A percentile compares a stretch with the other conserved stretches of the same genome.
phyloP scores from a whole-genome alignment of 441 rosid species.

The Populus hybrid region DNA sequence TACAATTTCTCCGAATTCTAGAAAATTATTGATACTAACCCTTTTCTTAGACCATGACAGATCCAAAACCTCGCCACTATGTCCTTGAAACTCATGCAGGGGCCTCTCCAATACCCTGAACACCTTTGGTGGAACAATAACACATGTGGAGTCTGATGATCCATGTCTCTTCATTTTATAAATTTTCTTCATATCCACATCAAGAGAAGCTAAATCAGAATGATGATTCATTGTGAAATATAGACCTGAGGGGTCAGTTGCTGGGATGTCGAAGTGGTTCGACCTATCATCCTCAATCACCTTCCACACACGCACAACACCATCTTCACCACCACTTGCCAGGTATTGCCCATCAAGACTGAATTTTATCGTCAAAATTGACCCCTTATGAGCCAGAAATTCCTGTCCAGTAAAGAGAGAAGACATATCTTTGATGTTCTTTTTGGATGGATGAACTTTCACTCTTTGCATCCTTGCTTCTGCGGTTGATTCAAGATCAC shows the following conservation, averaged over 20 bases:
- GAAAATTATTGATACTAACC: constrained; percentile 37
- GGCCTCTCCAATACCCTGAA: constrained; percentile 75
- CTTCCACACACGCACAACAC: constrained; percentile 74
- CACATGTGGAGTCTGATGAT: constrained; percentile 66
- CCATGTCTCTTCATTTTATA: constrained; percentile 45
- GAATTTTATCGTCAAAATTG: constrained; percentile 32
- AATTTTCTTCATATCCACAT: constrained; percentile 43
- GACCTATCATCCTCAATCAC: constrained; percentile 63
- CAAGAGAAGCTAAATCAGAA: constrained; percentile 46
- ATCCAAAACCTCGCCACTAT: constrained; percentile 66
- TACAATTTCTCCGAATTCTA: neutral
- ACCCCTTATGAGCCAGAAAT: constrained; percentile 66
- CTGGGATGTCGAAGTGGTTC: constrained; percentile 45
- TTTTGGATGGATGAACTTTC: constrained; percentile 51
- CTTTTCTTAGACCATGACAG: constrained; percentile 84
- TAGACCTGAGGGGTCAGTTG: constrained; percentile 54
- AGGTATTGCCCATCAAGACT: constrained; percentile 59
- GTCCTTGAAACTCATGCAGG: constrained; percentile 75
- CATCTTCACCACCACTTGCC: constrained; percentile 85
- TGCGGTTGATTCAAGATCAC: constrained; percentile 22
- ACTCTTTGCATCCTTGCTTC: constrained; percentile 43
- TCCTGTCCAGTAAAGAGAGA: constrained; percentile 70
- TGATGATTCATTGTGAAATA: constrained; percentile 64
- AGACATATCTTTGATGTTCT: constrained; percentile 70
- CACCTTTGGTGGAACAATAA: constrained; percentile 71